A percentile compares a stretch with the other conserved stretches of the same genome.
These are phyloP conservation scores for Fraxinus baroniana DNA, from an alignment of 305 asterid species.

Conservation along the genomic window DNA sequence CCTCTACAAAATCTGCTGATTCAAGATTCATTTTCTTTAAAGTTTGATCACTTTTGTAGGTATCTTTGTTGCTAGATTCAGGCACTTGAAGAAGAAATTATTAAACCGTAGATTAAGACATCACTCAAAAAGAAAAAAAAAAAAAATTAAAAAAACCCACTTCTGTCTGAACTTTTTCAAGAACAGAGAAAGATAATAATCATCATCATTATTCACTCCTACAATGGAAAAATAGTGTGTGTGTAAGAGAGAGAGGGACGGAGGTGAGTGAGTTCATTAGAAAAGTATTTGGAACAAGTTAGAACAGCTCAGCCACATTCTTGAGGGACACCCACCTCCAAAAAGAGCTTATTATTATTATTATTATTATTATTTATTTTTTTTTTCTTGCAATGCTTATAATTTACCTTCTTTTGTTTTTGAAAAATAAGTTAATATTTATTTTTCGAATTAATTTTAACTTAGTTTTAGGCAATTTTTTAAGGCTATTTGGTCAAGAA, in stretches of 20 bases:
- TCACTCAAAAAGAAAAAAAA: background rate
- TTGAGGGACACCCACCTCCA: background rate
- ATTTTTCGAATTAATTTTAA: background rate
- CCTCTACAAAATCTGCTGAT: conserved; percentile 69
- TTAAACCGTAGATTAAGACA: background rate
- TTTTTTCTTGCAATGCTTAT: background rate
- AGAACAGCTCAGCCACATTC: background rate
- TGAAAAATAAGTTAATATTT: no score
- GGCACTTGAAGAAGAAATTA: background rate
- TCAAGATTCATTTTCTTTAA: conserved; percentile 38
- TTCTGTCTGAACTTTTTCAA: background rate
- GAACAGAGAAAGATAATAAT: background rate
- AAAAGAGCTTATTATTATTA: background rate
- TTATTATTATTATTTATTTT: no score
- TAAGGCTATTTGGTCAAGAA: background rate
- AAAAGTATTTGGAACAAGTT: background rate
- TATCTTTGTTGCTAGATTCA: background rate
- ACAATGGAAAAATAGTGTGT: background rate
- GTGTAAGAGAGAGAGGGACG: background rate
- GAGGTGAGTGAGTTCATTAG: background rate
- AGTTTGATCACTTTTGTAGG: background rate
- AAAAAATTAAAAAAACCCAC: background rate
- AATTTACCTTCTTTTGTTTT: no score
- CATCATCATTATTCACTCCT: background rate
- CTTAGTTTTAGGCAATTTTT: background rate